Evolutionary conservation across 768 basidiomycete species (phyloP), one percentile per base, ranked within the genome.

Genomic region (Tricholoma bakamatsutake): DNA sequence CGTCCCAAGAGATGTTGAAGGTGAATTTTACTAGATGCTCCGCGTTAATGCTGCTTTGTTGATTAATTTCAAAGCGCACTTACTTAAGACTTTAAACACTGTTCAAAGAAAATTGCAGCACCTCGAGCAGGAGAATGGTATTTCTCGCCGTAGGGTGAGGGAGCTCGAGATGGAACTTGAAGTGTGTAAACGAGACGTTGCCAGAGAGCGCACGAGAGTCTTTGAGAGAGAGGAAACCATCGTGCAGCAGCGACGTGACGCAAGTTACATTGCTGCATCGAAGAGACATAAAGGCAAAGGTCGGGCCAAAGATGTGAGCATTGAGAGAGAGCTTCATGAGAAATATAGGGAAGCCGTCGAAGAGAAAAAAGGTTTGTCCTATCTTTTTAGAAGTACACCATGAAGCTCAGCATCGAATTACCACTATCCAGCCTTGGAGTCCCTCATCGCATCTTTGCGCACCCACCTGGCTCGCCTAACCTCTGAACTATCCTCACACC

Each of bases 161-260:
- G 93, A 96, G 64, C 78, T 97, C 2, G 94, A 97, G 69, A 74
- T 79, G 53, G 94, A 96, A 66, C 77, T 97, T 5, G 92, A 96
- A 58, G 80, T 80, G 12, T 90, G 89, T 60, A 90, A 88, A 65
- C 78, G 80, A n/a, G 88, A 94, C 45, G 86, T 90, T 2, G 80
- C 78, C 1, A 73, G 76, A 53, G 90, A 93, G 65, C 79, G 88
- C 12, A 84, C 84, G 2, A 71, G 81, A 24, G 74, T 88, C 11
- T 69, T 83, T 33, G 82, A 85, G 53, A 76, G 77, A 30, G 81
- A 85, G 56, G 79, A 82, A 45, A 57, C 71, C 18, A 71, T 76
- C 42, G 62, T 73, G 9, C 70, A 73, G 55, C 71, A 73, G 54
- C 65, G 70, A 47, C 61, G 60, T 43, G 67, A 71, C 34, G 60